A percentile compares a stretch with the other conserved stretches of the same genome.
These are phyloP conservation scores for Irineochytrium annulatum DNA, from an alignment of 192 early-diverging fungal species.

Conservation along the genomic window DNA sequence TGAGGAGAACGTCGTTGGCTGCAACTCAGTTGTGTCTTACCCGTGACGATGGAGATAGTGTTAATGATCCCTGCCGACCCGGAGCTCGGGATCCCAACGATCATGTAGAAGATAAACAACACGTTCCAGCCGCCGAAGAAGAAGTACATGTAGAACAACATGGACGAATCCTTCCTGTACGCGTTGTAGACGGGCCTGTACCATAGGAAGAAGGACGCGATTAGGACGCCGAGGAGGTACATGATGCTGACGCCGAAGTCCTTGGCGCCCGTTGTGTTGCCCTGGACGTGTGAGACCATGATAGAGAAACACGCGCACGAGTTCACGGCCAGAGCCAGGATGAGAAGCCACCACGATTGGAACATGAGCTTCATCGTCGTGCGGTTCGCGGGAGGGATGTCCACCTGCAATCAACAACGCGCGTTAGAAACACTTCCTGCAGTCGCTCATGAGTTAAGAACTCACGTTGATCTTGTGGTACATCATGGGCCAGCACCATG, in stretches of 20 bases:
- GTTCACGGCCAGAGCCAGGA: slow-evolving; percentile 4
- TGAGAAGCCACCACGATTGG: background rate
- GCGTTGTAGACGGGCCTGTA: slow-evolving; percentile 21
- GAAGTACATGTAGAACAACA: slow-evolving; percentile 22
- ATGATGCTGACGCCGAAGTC: slow-evolving; percentile 21
- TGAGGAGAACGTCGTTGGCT: background rate
- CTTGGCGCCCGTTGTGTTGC: slow-evolving; percentile 16
- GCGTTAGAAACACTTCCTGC: background rate
- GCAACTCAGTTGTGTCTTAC: background rate
- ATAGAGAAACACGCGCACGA: slow-evolving; percentile 6
- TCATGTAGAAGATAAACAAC: slow-evolving; percentile 20
- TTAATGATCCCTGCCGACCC: slow-evolving; percentile 19
- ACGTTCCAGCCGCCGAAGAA: slow-evolving; percentile 14
- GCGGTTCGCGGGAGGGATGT: slow-evolving; percentile 13
- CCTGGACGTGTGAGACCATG: slow-evolving; percentile 13
- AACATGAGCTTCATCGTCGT: slow-evolving; percentile 12
- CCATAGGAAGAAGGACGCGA: slow-evolving; percentile 20
- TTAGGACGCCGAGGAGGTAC: slow-evolving; percentile 4
- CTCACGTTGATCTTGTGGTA: slow-evolving; percentile 21
- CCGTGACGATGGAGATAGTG: slow-evolving; percentile 17
- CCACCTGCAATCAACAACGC: background rate
- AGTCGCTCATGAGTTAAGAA: background rate
- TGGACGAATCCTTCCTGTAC: slow-evolving; percentile 19
- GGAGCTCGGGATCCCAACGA: background rate
- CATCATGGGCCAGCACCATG: slow-evolving; percentile 22